A percentile compares a stretch with the other conserved stretches of the same genome.
Conservation (phyloP, 192 early-diverging fungal genomes). For the Physocladia obscura region DNA sequence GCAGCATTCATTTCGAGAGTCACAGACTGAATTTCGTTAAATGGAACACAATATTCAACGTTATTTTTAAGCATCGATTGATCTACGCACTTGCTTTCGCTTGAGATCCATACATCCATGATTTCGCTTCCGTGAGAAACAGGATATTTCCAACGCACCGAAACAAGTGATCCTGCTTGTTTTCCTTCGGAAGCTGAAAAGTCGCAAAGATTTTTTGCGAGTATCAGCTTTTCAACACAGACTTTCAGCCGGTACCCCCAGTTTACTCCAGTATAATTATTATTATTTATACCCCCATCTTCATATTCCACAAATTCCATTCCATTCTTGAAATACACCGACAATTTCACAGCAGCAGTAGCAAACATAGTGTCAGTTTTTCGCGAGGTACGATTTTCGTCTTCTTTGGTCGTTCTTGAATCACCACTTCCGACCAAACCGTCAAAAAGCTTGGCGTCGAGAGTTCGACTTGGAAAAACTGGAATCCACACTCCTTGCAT, state of each 20-base stretch:
- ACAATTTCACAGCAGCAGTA: conserved; percentile 31
- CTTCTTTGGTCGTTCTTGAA: no score
- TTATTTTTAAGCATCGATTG: no score
- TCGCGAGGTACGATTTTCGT: neutral
- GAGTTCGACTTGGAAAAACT: conserved; percentile 10
- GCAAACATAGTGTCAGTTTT: neutral
- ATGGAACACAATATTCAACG: neutral
- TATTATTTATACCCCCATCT: neutral
- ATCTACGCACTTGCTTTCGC: neutral
- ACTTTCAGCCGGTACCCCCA: conserved; percentile 13
- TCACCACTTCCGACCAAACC: neutral
- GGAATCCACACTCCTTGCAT: conserved; percentile 27
- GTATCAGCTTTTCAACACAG: neutral
- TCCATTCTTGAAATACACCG: conserved; percentile 19
- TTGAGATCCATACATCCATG: neutral
- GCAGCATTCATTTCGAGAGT: neutral
- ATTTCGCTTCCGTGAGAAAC: neutral
- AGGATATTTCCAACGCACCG: conserved; percentile 12
- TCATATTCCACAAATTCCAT: conserved; percentile 6
- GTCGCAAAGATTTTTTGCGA: no score
- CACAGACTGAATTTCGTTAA: neutral
- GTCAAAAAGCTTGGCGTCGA: no score
- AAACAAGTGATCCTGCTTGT: neutral
- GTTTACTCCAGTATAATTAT: neutral
- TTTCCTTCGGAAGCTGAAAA: neutral